Evolutionary conservation across 768 basidiomycete genomes (phyloP), one percentile per base, ranked within the genome.

Genomic region (Phaeotremella skinneri): DNA sequence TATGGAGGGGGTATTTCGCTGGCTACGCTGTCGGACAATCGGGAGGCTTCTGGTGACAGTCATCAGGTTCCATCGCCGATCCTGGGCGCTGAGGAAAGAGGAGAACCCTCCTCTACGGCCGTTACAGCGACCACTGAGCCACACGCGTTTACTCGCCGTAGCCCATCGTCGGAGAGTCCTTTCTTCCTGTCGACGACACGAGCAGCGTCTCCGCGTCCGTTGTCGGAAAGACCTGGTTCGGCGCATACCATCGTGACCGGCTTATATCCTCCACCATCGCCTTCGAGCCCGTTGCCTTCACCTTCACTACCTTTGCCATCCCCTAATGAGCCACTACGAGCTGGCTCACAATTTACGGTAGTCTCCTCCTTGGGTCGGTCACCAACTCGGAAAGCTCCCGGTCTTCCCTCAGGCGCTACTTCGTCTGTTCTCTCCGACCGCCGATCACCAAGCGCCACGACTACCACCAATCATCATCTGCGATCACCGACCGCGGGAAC

Each of bases 331-430:
- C 45, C n/a, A 5, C 21, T 41, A 13, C 53, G 16, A 23, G 29
- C 13, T 2, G 17, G 34, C 14, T 54, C 59, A 6, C 56, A 56
- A 11, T 47, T 63, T 3, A 49, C 59, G 4, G 50, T 63, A 21
- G 37, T 54, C 3, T 39, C 50, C 11, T 48, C 30, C 39, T 41
- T 64, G 23, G 59, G 64, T 30, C 41, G 67, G 31, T 63, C 64
- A 17, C 61, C 64, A 26, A 60, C 63, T 16, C 42, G 67, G 30
- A 52, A 55, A 49, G 64, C 64, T 14, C 37, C 39, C 25, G 31
- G 56, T 21, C 27, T 49, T 30, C 41, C 54, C 2, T 49, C 57
- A 6, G 34, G 23, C 29, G 27, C 27, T 47, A 42, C 37, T 31
- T 26, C 29, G 9, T 14, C 32, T 23, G 50, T 42, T 17, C 55